Conservation (phyloP, 78 protist genomes). For the Dictyostelium intermedium region DNA sequence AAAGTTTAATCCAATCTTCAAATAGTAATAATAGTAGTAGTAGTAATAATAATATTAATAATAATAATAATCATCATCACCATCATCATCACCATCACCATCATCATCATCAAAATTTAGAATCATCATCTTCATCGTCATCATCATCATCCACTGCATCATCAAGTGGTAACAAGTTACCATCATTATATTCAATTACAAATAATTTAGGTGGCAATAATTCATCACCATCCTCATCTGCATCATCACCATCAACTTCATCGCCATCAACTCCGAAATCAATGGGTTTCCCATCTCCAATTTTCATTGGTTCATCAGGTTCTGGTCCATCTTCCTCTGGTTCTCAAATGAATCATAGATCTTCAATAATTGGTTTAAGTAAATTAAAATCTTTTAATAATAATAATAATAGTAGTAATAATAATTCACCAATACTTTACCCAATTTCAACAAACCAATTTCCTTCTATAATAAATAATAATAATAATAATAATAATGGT, state of each 20-base stretch:
- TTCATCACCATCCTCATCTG: not conserved
- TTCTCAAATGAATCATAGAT: not conserved
- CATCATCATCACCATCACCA: not conserved
- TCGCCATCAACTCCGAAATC: not conserved
- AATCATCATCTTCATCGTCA: not conserved
- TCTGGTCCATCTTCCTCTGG: not conserved
- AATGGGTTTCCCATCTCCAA: not conserved
- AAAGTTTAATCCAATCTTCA: conserved; percentile 2
- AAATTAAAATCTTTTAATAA: not conserved
- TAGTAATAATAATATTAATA: not conserved
- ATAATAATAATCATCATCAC: not conserved
- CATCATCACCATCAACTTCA: not conserved
- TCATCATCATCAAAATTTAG: conserved; percentile 3
- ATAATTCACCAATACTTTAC: not conserved
- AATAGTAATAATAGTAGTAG: not conserved
- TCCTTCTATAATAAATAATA: not conserved
- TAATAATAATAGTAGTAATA: not conserved
- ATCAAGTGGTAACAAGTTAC: not conserved
- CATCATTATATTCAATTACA: conserved; percentile 39
- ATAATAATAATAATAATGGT: not conserved
- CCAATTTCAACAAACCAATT: conserved; percentile 2
- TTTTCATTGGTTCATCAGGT: not conserved
- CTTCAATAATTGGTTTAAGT: not conserved
- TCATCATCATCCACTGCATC: not conserved
- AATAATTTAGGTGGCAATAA: not conserved